Evolutionary conservation across 106 monocot genomes (phyloP), one percentile per base, ranked within the genome.

Genomic region (Acorus calamus): DNA sequence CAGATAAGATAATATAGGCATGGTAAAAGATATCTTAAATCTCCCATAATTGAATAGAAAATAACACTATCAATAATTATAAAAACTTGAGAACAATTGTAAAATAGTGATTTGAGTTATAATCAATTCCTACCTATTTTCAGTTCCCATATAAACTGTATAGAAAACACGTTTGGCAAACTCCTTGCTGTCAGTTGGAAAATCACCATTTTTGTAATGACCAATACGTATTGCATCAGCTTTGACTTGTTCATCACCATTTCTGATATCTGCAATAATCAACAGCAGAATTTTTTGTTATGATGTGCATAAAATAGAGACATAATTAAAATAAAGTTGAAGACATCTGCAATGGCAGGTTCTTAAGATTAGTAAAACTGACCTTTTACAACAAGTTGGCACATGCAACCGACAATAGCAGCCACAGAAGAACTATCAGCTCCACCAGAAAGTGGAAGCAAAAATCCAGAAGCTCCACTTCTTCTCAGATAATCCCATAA

Each of bases 351-450:
- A 53, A 45, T 65, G 28, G 47, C 7, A 6, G 7, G 13, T 61
- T 2, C 49, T 7, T 10, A 7, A 14, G 4, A 50, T 49, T 50
- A 9, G 44, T 42, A 12, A 42, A 46, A 46, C 51, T 50, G 12
- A 92, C 98, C 98, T 79, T 83, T 88, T 54, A 92, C 28, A 41
- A 92, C 92, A 59, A 98, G 88, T 52, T 98, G 98, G 76, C 91
- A 88, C 98, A 98, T 98, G 71, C 82, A 92, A 41, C 98, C 92
- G 66, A 98, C 98, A 62, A 98, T 92, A 64, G 92, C 88, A 63
- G 98, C 98, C 77, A 98, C 98, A 68, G 91, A 61, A 60, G 98
- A 98, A 83, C 98, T 98, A 72, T 98, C 98, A 46, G 98, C 98
- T 53, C 98, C 98, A 61, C 98, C 98, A 63, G 98, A 98, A 65